Base-by-base conservation (phyloP, 106 monocot genomes). In the Vanilla planifolia region DNA sequence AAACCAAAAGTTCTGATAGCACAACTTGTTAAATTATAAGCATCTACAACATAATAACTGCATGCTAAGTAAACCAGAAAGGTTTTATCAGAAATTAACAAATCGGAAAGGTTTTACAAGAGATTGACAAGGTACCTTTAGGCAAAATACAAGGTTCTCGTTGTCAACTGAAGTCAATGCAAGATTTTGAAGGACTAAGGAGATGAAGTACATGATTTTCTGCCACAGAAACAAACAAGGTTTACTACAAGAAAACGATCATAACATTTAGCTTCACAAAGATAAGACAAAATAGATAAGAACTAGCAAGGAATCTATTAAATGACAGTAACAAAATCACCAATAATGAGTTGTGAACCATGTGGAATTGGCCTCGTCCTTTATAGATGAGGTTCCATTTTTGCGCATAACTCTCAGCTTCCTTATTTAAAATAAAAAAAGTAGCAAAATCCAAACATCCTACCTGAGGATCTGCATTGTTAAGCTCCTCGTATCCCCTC, bases 121-220 rank as follows among this genome's bases (percentile, higher is more conserved):
- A 53, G 42, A 60, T 43, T 10, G n/a, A 6, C 19, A 8, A 46
- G 33, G n/a, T 81, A 98, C 96, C 87, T 98, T 98, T 59, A 91
- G 73, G 77, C 90, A 91, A 72, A 85, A 98, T 19, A 91, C 43
- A 21, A 98, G 76, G 66, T 98, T 87, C 51, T 91, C 96, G 33
- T 98, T 98, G 59, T 91, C 67, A 63, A 88, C 91, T 32, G 84
- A 78, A n/a, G 96, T 87, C 11, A 98, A 64, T n/a, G 84, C 87
- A 58, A 98, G 81, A 84, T 98, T 98, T 71, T 88, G 91, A 67
- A 98, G 81, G 68, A 85, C 96, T 29, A 98, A 61, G 60, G 72
- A 75, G 43, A 91, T 85, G 62, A 84, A 87, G 70, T 91, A 75
- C 77, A 98, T 88, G 34, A 88, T 98, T 91, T 87, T 98, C 96